Percentiles rank a stretch among this genome's conserved stretches.
Evolutionary conservation across 2,329 filamentous ascomycete genomes (phyloP).

Genomic region (Huntiella bhutanensis): DNA sequence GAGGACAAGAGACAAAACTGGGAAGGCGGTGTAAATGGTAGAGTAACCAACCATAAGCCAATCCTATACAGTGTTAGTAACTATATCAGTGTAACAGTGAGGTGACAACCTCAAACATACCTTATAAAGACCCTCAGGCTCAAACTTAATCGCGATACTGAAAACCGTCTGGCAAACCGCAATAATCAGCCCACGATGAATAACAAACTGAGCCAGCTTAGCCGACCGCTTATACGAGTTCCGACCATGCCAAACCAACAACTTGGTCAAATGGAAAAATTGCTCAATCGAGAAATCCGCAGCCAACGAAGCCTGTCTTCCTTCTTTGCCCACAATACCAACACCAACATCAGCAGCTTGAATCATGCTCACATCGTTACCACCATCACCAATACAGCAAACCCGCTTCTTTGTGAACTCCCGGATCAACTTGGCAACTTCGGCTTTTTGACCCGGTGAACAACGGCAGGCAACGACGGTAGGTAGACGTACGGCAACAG

Average conservation of each 20-base stretch:
- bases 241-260: conserved; percentile 95
- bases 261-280: conserved; percentile 84
- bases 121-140: conserved; percentile 85
- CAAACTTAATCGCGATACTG: conserved; percentile 79
- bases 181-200: conserved; percentile 90
- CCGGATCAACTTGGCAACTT: conserved; percentile 78
- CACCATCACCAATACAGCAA: conserved; percentile 93
- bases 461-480: conserved; percentile 92
- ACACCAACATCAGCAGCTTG: conserved; percentile 96
- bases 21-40: conserved; percentile 83
- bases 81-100: background rate
- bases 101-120: conserved; percentile 18
- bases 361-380: conserved; percentile 98
- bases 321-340: conserved; percentile 95
- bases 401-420: conserved; percentile 85
- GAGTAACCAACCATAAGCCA: conserved; percentile 96
- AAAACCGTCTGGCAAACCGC: conserved; percentile 94
- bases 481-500: conserved; percentile 68
- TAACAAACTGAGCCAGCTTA: conserved; percentile 94
- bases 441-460: conserved; percentile 91
- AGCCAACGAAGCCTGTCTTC: conserved; percentile 79
- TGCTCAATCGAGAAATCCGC: conserved; percentile 95
- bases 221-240: conserved; percentile 94
- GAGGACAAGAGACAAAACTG: conserved; percentile 82
- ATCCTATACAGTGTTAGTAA: conserved; percentile 30